A percentile compares a stretch with the other conserved stretches of the same genome.
Evolutionary conservation across 805 yeast species (phyloP).

Genomic region (Candida yuanshanica): DNA sequence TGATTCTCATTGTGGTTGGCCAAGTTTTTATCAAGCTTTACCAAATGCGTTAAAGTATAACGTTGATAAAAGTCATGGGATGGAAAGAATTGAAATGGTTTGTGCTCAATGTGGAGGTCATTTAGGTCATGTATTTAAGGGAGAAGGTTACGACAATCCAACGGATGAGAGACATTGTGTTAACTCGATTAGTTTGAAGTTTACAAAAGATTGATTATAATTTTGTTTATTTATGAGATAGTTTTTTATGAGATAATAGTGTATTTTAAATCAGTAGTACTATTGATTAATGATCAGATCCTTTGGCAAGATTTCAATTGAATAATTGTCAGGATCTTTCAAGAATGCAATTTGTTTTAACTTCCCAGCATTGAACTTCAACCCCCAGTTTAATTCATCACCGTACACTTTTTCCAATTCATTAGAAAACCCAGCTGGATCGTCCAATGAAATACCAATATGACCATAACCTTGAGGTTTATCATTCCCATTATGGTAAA

Average conservation of each 20-base stretch:
- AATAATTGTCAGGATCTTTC: conserved; percentile 88
- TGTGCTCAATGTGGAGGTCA: conserved; percentile 91
- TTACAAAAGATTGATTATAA: conserved; percentile 26
- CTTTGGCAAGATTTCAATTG: conserved; percentile 62
- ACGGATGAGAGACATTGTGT: conserved; percentile 95
- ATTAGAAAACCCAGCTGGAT: conserved; percentile 52
- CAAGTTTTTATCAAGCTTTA: conserved; percentile 86
- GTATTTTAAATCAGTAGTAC: not conserved
- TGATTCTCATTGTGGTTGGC: conserved; percentile 96
- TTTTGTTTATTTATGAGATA: too few species aligned
- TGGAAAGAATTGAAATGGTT: conserved; percentile 83
- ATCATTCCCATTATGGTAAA: conserved; percentile 80
- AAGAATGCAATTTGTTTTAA: conserved; percentile 64
- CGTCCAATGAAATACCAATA: conserved; percentile 63
- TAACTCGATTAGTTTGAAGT: conserved; percentile 76
- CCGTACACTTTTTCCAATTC: conserved; percentile 42
- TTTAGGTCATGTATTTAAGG: conserved; percentile 90
- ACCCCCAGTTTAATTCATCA: conserved; percentile 52
- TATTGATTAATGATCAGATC: conserved; percentile 3
- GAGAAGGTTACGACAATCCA: conserved; percentile 82
- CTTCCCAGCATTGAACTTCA: conserved; percentile 49
- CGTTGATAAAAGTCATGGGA: conserved; percentile 64
- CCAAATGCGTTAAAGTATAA: conserved; percentile 68
- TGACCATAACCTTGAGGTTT: conserved; percentile 84
- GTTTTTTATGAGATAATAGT: not conserved